phyloP scores from a whole-genome alignment of 163 green algal species.

The Coccomyxa subellipsoidea region DNA sequence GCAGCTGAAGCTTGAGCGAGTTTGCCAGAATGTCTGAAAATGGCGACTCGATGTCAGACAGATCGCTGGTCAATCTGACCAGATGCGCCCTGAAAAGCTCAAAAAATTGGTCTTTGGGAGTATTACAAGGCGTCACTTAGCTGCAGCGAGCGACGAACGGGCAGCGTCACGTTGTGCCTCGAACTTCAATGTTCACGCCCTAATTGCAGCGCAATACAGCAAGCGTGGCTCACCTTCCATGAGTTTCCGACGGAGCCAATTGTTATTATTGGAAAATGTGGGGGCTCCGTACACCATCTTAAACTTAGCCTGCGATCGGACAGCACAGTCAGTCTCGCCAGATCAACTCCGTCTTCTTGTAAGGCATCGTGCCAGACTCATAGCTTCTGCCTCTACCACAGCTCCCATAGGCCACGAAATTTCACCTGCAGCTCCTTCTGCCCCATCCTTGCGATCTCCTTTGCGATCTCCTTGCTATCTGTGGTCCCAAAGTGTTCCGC shows the following conservation, averaged over 20 bases:
- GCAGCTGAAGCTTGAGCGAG: not conserved
- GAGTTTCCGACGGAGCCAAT: constrained; percentile 50
- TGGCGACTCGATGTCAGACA: not conserved
- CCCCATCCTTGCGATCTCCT: constrained; percentile 41
- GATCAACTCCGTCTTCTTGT: not conserved
- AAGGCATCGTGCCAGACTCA: not conserved
- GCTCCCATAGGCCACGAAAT: not conserved
- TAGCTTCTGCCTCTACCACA: not conserved
- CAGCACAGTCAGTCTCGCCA: not conserved
- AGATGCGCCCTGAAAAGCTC: not conserved
- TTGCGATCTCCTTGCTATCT: constrained; percentile 31
- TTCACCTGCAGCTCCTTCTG: constrained; percentile 12
- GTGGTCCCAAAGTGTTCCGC: constrained; percentile 33
- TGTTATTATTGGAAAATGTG: constrained; percentile 55
- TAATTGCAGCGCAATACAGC: not conserved
- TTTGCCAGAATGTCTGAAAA: not conserved
- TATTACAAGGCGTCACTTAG: not conserved
- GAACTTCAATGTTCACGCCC: not conserved
- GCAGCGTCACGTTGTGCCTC: not conserved
- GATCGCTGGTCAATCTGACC: not conserved
- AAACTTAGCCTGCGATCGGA: constrained; percentile 36
- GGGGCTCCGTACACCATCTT: constrained; percentile 30
- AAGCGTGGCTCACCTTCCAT: constrained; percentile 31
- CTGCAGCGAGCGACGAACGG: not conserved
- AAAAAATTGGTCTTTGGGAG: not conserved